Percentiles rank a stretch among this genome's conserved stretches.
Conservation (phyloP, 2,329 filamentous ascomycete genomes). For the Monilinia aucupariae region DNA sequence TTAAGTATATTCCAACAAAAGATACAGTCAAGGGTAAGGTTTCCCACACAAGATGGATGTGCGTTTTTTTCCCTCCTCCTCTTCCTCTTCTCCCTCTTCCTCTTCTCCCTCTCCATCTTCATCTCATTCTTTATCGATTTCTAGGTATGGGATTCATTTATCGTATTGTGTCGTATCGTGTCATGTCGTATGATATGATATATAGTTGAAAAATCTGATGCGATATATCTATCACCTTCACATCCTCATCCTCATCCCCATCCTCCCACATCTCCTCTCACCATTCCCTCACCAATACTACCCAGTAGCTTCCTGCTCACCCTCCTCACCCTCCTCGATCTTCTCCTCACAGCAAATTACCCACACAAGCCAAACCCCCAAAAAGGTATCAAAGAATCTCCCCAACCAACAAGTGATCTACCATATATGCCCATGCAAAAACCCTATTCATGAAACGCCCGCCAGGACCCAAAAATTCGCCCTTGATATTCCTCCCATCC, state of each 20-base stretch:
- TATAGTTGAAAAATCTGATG: too few species aligned
- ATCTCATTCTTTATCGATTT: too few species aligned
- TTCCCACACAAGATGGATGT: neutral
- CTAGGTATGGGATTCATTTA: neutral
- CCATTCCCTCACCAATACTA: neutral
- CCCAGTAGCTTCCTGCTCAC: neutral
- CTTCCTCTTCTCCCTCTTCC: too few species aligned
- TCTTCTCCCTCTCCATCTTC: too few species aligned
- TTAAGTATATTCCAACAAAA: neutral
- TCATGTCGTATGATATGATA: too few species aligned
- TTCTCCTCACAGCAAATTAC: neutral
- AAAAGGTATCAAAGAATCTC: conserved; percentile 3
- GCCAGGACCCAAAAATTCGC: neutral
- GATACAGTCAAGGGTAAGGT: conserved; percentile 3
- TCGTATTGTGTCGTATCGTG: too few species aligned
- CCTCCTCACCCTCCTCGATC: neutral
- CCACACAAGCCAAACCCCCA: too few species aligned
- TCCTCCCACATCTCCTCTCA: neutral
- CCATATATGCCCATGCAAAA: neutral
- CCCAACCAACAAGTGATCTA: neutral
- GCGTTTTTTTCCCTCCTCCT: neutral
- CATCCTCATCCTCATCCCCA: too few species aligned
- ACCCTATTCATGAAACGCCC: conserved; percentile 6
- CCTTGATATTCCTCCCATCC: conserved; percentile 1
- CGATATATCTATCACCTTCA: too few species aligned